These are phyloP conservation scores for Choanephora cucurbitarum DNA, from an alignment of 371 early-diverging fungal species.

Conservation along the genomic window DNA sequence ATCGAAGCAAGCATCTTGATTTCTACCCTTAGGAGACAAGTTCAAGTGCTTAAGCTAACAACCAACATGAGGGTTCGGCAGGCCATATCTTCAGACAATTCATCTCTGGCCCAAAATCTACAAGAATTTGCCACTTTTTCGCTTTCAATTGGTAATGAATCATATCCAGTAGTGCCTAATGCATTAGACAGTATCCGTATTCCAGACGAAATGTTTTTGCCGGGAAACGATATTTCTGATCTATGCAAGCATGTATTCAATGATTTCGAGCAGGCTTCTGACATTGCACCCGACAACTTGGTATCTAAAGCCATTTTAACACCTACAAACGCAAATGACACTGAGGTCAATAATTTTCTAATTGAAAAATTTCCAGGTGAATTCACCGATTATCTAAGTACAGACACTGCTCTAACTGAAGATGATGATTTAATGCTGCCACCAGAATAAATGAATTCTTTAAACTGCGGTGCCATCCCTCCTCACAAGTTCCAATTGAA, in stretches of 20 bases:
- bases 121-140: slow-evolving; percentile 8
- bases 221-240: too few relatives aligned
- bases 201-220: slow-evolving; percentile 2
- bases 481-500: slow-evolving; percentile 24
- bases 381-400: neutral
- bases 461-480: slow-evolving; percentile 17
- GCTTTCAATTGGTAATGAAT: neutral
- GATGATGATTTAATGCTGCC: neutral
- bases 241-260: too few relatives aligned
- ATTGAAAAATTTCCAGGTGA: neutral
- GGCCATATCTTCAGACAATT: slow-evolving; percentile 6
- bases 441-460: slow-evolving; percentile 10
- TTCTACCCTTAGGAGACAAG: neutral
- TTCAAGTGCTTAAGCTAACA: neutral
- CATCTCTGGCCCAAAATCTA: neutral
- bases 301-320: slow-evolving; percentile 3
- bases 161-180: neutral
- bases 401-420: neutral
- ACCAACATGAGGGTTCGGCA: slow-evolving; percentile 20
- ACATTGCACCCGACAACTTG: neutral
- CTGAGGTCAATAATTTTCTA: neutral
- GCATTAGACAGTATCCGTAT: neutral
- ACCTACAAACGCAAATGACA: slow-evolving; percentile 5
- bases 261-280: too few relatives aligned
- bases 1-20: neutral